Evolutionary conservation across 441 rosid genomes (phyloP), one percentile per base, ranked within the genome.

Genomic region (Populus hybrid): DNA sequence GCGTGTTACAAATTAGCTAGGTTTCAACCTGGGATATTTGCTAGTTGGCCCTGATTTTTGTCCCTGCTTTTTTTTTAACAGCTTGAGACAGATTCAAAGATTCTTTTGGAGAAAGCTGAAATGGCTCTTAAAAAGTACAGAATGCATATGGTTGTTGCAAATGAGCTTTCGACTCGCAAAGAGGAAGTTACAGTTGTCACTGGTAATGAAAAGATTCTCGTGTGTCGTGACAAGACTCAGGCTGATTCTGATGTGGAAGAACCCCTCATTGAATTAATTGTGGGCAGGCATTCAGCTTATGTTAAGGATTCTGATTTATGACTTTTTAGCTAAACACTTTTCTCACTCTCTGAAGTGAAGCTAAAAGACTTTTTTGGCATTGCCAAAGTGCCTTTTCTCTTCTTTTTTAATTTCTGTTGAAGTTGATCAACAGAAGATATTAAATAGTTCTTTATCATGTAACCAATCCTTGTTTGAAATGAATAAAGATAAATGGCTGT

Each of bases 81-180:
- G 98, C 97, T 95, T 12, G 98, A 94, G 93, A 95, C 97, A 23
- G 97, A 95, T 85, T 74, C 89, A 35, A 85, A 90, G 83, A 94
- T 95, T 80, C 88, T 95, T 70, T 64, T 92, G 78, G 91, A 92
- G 82, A 92, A 95, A 80, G 98, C 99, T 11, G 82, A 81, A 70
- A 82, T 76, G 85, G 97, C 98, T 80, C 92, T 88, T 34, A 75
- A 57, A 64, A 91, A 87, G 81, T 87, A 92, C 80, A 83, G 89
- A 76, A 92, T 95, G 84, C 92, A 92, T 73, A 86, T 89, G 42
- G 95, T 92, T 71, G 84, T 94, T 0, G 91, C 92, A 2, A 89
- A 89, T 67, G 93, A 88, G 80, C 90, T 89, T 53, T 18, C 32
- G 59, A 85, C 91, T 36, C 91, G 90, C 69, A 89, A 84, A 79